Evolutionary conservation across 441 rosid genomes (phyloP).

Genomic region (Erysimum pusillum): DNA sequence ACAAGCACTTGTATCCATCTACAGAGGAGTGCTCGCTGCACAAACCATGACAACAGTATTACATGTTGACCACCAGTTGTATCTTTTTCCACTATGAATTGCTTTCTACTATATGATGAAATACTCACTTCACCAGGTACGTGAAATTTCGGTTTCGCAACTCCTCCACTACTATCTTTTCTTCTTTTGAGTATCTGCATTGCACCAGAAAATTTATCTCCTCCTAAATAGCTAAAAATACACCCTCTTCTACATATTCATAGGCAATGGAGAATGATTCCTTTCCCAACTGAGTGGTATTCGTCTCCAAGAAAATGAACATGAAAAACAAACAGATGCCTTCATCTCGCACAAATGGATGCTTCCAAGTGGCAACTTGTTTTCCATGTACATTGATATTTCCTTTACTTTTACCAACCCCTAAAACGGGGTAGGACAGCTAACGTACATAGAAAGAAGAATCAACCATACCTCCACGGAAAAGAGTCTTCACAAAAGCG

Average conservation of each 20-base stretch:
- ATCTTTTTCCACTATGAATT: constrained; percentile 17
- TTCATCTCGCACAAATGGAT: constrained; percentile 25
- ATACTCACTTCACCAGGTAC: constrained; percentile 79
- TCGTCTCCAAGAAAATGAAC: constrained; percentile 4
- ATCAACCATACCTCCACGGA: constrained; percentile 80
- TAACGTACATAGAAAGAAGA: constrained; percentile 14
- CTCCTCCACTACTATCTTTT: constrained; percentile 69
- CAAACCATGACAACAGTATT: constrained; percentile 40
- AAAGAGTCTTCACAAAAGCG: constrained; percentile 82
- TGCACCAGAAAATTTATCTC: constrained; percentile 29
- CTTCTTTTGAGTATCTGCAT: constrained; percentile 96
- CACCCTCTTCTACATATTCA: constrained; percentile 17
- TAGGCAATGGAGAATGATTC: not conserved
- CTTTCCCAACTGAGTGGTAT: constrained; percentile 7
- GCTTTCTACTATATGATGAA: constrained; percentile 35
- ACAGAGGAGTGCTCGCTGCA: constrained; percentile 64
- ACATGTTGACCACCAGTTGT: constrained; percentile 15
- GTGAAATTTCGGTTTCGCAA: constrained; percentile 71
- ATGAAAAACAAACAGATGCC: constrained; percentile 25
- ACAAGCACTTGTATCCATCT: constrained; percentile 80
- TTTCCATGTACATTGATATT: constrained; percentile 15
- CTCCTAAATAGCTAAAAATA: constrained; percentile 12
- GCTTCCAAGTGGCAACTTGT: constrained; percentile 18
- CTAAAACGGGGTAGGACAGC: constrained; percentile 17
- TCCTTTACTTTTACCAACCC: constrained; percentile 22